Percentiles rank a stretch among this genome's conserved stretches.
These are phyloP conservation scores for Saccharomyces hybrid DNA, from an alignment of 1,139 yeast species.

Conservation along the genomic window DNA sequence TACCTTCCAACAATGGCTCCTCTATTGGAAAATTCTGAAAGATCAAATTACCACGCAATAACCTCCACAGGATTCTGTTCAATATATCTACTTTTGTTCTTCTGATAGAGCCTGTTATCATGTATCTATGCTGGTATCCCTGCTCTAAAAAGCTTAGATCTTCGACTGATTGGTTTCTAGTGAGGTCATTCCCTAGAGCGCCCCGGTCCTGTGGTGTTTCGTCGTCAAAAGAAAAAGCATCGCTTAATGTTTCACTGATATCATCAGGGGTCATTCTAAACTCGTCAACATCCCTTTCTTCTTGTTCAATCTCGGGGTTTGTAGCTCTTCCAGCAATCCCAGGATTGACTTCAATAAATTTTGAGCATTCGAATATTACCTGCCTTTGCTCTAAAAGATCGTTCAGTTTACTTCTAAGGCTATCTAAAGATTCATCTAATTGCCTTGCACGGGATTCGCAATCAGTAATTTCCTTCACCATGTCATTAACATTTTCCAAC, in stretches of 20 bases:
- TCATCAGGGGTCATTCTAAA: constrained; percentile 19
- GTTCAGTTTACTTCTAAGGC: constrained; percentile 34
- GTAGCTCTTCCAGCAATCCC: constrained; percentile 25
- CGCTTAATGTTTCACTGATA: constrained; percentile 23
- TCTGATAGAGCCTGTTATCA: constrained; percentile 57
- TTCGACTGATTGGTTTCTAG: constrained; percentile 3
- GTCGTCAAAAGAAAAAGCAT: constrained; percentile 23
- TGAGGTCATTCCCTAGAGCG: constrained; percentile 12
- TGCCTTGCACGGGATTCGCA: constrained; percentile 41
- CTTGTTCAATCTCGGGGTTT: constrained; percentile 12
- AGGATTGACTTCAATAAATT: constrained; percentile 34
- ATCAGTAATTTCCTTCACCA: constrained; percentile 35
- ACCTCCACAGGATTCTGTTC: constrained; percentile 67
- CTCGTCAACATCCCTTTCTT: constrained; percentile 20
- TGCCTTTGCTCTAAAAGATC: constrained; percentile 43
- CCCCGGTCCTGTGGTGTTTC: constrained; percentile 11
- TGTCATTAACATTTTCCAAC: constrained; percentile 39
- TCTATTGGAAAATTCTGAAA: constrained; percentile 56
- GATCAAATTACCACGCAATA: constrained; percentile 63
- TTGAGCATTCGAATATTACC: constrained; percentile 41
- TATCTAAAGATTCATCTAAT: constrained; percentile 39
- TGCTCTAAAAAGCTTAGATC: constrained; percentile 22
- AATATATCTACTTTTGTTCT: constrained; percentile 52
- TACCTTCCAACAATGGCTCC: constrained; percentile 37
- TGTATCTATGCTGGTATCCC: constrained; percentile 32